Base-by-base conservation (phyloP, 257 asterid species). In the Scutellaria baicalensis region DNA sequence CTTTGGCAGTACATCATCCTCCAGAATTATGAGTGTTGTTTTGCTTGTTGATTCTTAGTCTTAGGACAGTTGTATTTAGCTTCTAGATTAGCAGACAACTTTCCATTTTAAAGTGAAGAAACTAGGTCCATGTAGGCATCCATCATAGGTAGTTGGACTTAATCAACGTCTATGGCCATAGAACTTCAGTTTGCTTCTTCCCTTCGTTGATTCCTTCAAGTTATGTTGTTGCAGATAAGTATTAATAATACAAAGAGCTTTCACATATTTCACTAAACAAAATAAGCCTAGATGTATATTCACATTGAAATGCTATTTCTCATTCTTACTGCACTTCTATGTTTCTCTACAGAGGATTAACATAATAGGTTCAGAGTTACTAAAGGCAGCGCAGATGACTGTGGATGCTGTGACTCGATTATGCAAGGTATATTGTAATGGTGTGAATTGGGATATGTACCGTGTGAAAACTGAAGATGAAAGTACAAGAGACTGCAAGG, bases 401-500 rank as follows among this genome's bases (percentile, higher is more conserved):
- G 83, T 91, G 73, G 96, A 88, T 71, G 82, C 92, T 35, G 83
- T 79, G 69, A 85, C 88, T 70, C 89, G 96, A 49, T 76, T 94
- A 40, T 89, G 97, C 86, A 91, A 84, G 82, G 88, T 91, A 17
- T 91, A 91, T 55, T 80, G 89, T 71, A 75, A 85, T 73, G 84
- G 85, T 61, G 80, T 86, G 66, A 77, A 89, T 63, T 91, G 96
- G 97, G 96, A 88, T 66, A 52, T 61, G 23, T 73, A 81, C 73
- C 74, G 58, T 54, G 69, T 43, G 8, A 71, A 79, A 79, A 45
- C 59, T 35, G 78, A 80, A 55, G 85, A 64, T 17, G 80, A 60
- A 55, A 84, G 78, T 33, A 60, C 47, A 9, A 27, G 69, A 44
- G 86, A 76, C 11, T 49, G 64, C 79, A 79, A 78, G 48, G 85